Base-by-base conservation (phyloP, 192 early-diverging fungal genomes). In the Spizellomyces sp. region DNA sequence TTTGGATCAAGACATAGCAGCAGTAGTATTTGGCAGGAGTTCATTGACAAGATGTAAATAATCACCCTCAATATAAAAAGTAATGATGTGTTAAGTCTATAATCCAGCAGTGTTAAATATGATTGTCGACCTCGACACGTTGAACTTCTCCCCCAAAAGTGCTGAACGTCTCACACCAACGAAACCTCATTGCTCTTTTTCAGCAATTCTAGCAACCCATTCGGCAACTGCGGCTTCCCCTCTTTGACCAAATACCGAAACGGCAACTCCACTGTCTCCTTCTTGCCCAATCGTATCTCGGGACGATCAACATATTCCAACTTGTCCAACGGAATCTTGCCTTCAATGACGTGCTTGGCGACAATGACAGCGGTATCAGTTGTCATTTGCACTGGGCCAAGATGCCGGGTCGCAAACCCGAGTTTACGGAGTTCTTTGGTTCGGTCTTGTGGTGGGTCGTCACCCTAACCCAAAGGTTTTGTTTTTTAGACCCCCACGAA, bases 281-380 rank as follows among this genome's bases (percentile, higher is more conserved):
- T 80, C 71, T 87, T 90, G 54, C 80, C 75, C 48, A 94, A 77
- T 62, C 78, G 76, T 48, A 93, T 86, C 56, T 91, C 89, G 8
- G 93, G 93, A 48, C 83, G 80, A 75, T 94, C 93, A 57, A 92
- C 79, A 68, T 83, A 94, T 19, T 80, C 72, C 9, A 94, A 82
- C 68, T 92, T 21, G 27, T 81, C 76, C 74, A 94, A 73, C 48
- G 83, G 80, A 47, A 77, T 87, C 70, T 83, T 80, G 45, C 89
- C 80, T 64, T 91, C 87, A 12, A 94, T 71, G 4, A 94, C 80
- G 27, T 80, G 76, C 58, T 88, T 81, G 14, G 93, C 83, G 15
- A 92, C 91, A 56, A 89, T 77, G 56, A 93, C 81, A 4, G 91
- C 91, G 8, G 93, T 94, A 57, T 94, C 93, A 4, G 93, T 94